Evolutionary conservation across 495 filamentous ascomycete genomes (phyloP).

Genomic region (Xylaria scruposa): DNA sequence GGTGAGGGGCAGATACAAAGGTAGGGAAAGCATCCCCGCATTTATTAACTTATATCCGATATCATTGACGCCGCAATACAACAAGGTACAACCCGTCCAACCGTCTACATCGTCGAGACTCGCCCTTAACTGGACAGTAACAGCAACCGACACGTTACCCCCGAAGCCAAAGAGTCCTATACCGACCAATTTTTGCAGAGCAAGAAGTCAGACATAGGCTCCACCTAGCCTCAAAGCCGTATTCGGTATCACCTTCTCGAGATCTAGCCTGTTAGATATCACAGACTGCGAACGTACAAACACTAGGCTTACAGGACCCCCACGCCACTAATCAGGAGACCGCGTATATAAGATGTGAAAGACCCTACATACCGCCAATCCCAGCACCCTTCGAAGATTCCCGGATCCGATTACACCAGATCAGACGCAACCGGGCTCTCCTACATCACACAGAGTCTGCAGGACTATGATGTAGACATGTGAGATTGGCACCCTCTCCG

Average conservation of each 20-base stretch:
- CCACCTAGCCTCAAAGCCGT: background rate
- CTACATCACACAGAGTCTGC: background rate
- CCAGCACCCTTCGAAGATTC: background rate
- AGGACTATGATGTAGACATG: background rate
- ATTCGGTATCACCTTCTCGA: background rate
- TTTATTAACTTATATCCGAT: background rate
- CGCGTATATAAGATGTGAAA: background rate
- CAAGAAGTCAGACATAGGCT: background rate
- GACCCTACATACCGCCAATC: constrained; percentile 17
- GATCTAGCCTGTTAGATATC: background rate
- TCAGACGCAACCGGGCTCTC: constrained; percentile 3
- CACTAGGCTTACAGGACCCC: constrained; percentile 3
- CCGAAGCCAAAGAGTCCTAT: background rate
- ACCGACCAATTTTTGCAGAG: background rate
- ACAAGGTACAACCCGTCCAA: background rate
- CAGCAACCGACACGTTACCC: background rate
- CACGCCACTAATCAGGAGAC: background rate
- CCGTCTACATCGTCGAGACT: background rate
- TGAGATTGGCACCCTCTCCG: background rate
- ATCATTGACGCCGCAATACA: background rate
- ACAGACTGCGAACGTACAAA: background rate
- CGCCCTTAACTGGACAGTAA: background rate
- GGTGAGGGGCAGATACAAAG: background rate
- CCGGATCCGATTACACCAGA: constrained; percentile 13
- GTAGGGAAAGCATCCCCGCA: background rate